Evolutionary conservation across 768 basidiomycete genomes (phyloP).

Genomic region (Lentinula lateritia): DNA sequence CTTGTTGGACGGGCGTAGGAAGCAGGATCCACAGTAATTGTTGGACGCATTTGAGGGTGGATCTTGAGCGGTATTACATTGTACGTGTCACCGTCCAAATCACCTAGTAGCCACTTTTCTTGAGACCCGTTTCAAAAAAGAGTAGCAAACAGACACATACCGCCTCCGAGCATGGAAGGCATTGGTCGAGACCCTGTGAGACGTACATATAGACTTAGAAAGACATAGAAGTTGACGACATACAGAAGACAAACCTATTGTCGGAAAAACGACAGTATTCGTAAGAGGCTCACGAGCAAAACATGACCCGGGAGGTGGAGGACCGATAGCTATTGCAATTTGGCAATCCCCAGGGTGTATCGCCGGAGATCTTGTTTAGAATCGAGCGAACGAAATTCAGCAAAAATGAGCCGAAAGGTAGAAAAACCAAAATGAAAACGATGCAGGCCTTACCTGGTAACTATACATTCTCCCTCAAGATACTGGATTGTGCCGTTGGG

Average conservation of each 20-base stretch:
- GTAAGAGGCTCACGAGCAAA: conserved; percentile 44
- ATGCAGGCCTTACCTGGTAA: not conserved
- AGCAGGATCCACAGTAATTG: conserved; percentile 20
- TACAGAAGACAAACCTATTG: not conserved
- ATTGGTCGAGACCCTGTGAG: conserved; percentile 49
- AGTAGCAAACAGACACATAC: conserved; percentile 11
- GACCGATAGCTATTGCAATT: conserved; percentile 53
- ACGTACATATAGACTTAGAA: not conserved
- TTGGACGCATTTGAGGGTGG: conserved; percentile 20
- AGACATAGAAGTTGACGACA: not conserved
- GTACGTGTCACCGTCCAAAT: conserved; percentile 63
- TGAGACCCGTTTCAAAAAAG: too few species aligned
- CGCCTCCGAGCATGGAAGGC: conserved; percentile 60
- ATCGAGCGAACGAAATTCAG: conserved; percentile 39
- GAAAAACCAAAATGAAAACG: conserved; percentile 26
- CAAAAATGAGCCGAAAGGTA: conserved; percentile 37
- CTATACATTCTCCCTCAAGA: conserved; percentile 1
- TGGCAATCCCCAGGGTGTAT: conserved; percentile 69
- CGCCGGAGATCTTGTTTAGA: conserved; percentile 43
- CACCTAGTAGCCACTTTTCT: conserved; percentile 27
- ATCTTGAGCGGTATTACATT: conserved; percentile 40
- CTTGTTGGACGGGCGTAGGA: conserved; percentile 41
- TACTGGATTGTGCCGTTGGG: conserved; percentile 21
- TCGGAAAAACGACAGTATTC: conserved; percentile 59
- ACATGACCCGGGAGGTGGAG: conserved; percentile 40